Base-by-base conservation (phyloP, 306 rosid genomes). In the Abrus precatorius region DNA sequence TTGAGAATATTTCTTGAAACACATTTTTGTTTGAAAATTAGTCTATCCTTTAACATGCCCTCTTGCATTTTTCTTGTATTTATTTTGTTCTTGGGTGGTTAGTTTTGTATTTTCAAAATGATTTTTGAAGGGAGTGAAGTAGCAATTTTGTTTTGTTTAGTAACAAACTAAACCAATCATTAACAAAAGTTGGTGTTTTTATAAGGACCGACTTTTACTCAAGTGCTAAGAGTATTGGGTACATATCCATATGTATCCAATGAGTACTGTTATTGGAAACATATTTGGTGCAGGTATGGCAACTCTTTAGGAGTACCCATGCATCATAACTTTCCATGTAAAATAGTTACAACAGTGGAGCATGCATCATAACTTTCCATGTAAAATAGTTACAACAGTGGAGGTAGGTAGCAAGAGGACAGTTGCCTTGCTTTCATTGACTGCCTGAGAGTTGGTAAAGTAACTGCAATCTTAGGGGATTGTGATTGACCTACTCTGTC, bases 1-100 rank as follows among this genome's bases (percentile, higher is more conserved):
- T 9, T 55, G 40, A 67, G 73, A 55, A 55, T 67, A 10, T n/a
- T 52, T 77, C 44, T 66, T 0, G 78, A 40, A 55, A 53, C 11
- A 63, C 11, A 4, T 63, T 60, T 60, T 36, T 36, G 40, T 36
- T 36, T 36, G 40, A 2, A 36, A 36, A 36, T 36, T 36, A 36
- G 4, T 36, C 40, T 36, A 2, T 36, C 0, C 20, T 20, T 20
- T 20, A 20, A 20, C 20, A 20, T 20, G 20, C 20, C 20, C 20
- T 20, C 20, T 20, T 20, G 20, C 40, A 36, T 36, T 36, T 36
- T 36, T 36, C 40, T 36, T 36, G 40, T 36, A 36, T 36, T 36
- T 36, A 36, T 36, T 36, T 36, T 36, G 40, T 36, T 36, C 40
- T 36, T 36, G 5, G 9, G 6, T 2, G 63, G 63, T 14, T 2